Conservation (phyloP, 1,139 yeast genomes). For the Protomyces arabidopsidicola region DNA sequence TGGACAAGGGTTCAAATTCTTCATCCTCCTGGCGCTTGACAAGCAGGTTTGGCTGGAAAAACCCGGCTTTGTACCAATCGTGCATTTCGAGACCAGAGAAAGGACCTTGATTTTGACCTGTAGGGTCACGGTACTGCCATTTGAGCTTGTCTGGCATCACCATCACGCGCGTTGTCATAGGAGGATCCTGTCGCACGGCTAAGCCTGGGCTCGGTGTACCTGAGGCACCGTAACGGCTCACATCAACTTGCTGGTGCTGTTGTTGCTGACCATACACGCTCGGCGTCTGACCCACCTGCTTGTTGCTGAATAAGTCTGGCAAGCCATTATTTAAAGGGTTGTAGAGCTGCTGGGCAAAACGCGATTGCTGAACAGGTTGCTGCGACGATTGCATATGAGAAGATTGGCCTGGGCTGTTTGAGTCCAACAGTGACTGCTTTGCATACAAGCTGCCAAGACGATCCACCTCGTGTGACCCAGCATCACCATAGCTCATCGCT, state of each 20-base stretch:
- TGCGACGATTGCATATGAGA: not conserved
- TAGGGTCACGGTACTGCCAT: constrained; percentile 72
- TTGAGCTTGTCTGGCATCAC: constrained; percentile 28
- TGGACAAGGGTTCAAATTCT: constrained; percentile 39
- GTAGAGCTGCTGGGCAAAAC: constrained; percentile 13
- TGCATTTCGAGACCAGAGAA: constrained; percentile 73
- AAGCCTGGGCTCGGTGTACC: constrained; percentile 19
- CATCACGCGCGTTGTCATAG: constrained; percentile 27
- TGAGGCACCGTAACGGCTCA: constrained; percentile 9
- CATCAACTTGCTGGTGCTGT: not conserved
- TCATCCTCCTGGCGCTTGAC: constrained; percentile 50
- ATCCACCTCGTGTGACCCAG: constrained; percentile 12
- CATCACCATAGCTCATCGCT: constrained; percentile 17
- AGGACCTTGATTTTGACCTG: constrained; percentile 74
- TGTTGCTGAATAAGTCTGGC: constrained; percentile 14
- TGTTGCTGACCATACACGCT: not conserved
- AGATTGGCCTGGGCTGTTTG: not conserved
- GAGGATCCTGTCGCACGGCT: constrained; percentile 21
- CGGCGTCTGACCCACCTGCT: not conserved
- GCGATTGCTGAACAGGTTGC: not conserved
- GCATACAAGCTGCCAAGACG: constrained; percentile 11
- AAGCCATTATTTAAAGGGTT: constrained; percentile 18
- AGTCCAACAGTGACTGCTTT: constrained; percentile 2
- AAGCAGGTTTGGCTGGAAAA: constrained; percentile 53
- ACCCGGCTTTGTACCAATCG: constrained; percentile 64